phyloP scores from a whole-genome alignment of 2,329 filamentous ascomycete genomes.

The Stagonosporopsis cucurbitacearum region DNA sequence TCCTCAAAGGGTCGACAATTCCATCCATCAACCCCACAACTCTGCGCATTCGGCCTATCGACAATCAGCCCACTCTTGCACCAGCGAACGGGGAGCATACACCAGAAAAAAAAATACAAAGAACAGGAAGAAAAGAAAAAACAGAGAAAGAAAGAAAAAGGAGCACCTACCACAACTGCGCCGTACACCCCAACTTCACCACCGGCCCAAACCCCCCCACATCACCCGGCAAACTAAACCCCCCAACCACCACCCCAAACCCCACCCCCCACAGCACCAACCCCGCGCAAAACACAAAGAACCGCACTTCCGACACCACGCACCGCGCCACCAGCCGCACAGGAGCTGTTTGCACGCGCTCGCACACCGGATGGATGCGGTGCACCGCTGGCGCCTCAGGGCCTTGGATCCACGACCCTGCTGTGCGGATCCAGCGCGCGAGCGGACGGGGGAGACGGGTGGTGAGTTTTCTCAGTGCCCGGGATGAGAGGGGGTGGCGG shows the following conservation, averaged over 20 bases:
- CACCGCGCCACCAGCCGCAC: conserved; percentile 63
- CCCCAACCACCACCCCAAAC: conserved; percentile 71
- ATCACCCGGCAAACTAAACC: conserved; percentile 62
- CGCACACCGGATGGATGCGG: conserved; percentile 62
- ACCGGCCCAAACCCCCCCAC: conserved; percentile 74
- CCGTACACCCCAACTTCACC: conserved; percentile 68
- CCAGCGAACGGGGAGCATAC: too few relatives aligned
- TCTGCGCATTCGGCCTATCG: conserved; percentile 36
- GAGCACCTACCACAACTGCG: conserved; percentile 67
- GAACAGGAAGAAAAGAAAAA: too few relatives aligned
- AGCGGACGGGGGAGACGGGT: conserved; percentile 29
- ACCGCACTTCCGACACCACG: conserved; percentile 64
- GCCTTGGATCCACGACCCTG: conserved; percentile 54
- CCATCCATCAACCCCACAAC: conserved; percentile 62
- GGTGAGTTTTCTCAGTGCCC: too few relatives aligned
- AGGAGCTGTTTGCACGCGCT: conserved; percentile 70
- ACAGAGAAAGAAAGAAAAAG: too few relatives aligned
- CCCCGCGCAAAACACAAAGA: conserved; percentile 62
- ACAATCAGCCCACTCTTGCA: conserved; percentile 16
- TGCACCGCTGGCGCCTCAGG: conserved; percentile 53
- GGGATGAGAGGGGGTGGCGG: too few relatives aligned
- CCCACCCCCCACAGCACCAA: conserved; percentile 70
- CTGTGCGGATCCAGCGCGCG: conserved; percentile 24
- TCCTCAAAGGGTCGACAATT: conserved; percentile 62
- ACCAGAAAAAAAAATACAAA: too few relatives aligned